These are phyloP conservation scores for Ganoderma lingzhi DNA, from an alignment of 1,284 basidiomycete species.

Conservation along the genomic window DNA sequence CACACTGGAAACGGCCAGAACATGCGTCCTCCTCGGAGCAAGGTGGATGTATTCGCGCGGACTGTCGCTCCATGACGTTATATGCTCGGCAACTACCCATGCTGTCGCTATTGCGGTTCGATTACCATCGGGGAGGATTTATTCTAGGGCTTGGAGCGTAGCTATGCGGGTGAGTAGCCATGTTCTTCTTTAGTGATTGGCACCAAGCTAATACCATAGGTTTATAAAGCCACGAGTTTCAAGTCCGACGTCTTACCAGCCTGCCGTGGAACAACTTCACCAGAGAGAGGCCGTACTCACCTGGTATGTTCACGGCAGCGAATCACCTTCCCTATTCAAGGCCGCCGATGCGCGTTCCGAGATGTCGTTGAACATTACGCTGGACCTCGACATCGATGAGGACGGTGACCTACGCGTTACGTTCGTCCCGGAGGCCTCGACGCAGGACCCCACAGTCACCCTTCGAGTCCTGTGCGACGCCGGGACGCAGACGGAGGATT, in stretches of 20 bases:
- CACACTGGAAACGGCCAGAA: background rate
- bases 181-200: background rate
- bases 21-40: background rate
- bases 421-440: background rate
- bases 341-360: background rate
- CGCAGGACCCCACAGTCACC: background rate
- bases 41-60: background rate
- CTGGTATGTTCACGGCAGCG: background rate
- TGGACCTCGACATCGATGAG: background rate
- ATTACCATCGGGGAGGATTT: background rate
- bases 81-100: background rate
- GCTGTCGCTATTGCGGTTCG: background rate
- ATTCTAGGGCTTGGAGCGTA: background rate
- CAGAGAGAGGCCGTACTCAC: background rate
- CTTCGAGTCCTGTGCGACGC: background rate
- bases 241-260: background rate
- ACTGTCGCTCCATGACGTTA: background rate
- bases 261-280: background rate
- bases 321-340: background rate
- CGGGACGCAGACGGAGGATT: background rate
- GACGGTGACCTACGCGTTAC: background rate
- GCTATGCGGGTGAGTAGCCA: background rate
- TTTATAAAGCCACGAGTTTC: background rate
- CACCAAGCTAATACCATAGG: background rate
- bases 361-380: background rate